Conservation (phyloP, 371 early-diverging fungal species). For the Zychaea mexicana region DNA sequence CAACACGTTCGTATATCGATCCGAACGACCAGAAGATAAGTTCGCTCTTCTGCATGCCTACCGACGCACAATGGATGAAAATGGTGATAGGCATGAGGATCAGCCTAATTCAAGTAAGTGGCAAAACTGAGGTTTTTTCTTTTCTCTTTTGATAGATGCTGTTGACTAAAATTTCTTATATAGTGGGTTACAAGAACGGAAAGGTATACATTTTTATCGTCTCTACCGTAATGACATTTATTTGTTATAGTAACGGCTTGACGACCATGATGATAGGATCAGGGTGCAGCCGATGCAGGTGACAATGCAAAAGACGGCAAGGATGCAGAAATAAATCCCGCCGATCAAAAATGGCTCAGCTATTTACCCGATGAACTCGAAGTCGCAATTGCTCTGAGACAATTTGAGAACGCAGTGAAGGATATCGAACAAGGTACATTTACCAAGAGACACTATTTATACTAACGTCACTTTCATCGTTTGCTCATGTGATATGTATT, state of each 20-base stretch:
- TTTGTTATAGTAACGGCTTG: not conserved
- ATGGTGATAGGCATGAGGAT: conserved; percentile 52
- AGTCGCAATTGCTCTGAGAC: conserved; percentile 85
- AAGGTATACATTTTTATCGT: not conserved
- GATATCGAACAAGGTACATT: conserved; percentile 69
- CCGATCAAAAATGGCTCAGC: conserved; percentile 66
- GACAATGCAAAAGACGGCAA: not conserved
- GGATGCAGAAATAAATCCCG: conserved; percentile 25
- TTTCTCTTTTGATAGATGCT: not conserved
- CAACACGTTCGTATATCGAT: conserved; percentile 74
- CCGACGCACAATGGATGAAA: conserved; percentile 67
- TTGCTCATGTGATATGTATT: too few relatives aligned
- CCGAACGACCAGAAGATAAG: conserved; percentile 77
- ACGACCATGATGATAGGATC: not conserved
- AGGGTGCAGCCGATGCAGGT: not conserved
- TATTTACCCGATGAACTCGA: conserved; percentile 86
- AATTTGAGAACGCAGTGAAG: conserved; percentile 80
- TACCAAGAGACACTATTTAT: not conserved
- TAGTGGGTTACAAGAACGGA: conserved; percentile 8
- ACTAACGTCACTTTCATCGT: not conserved
- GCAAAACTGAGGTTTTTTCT: not conserved
- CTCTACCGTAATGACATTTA: not conserved
- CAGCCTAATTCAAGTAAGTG: conserved; percentile 17
- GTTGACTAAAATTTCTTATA: not conserved
- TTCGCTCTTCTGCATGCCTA: conserved; percentile 67